Evolutionary conservation across 1,139 yeast genomes (phyloP), one percentile per base, ranked within the genome.

Genomic region (Arxiozyma slooffiae): DNA sequence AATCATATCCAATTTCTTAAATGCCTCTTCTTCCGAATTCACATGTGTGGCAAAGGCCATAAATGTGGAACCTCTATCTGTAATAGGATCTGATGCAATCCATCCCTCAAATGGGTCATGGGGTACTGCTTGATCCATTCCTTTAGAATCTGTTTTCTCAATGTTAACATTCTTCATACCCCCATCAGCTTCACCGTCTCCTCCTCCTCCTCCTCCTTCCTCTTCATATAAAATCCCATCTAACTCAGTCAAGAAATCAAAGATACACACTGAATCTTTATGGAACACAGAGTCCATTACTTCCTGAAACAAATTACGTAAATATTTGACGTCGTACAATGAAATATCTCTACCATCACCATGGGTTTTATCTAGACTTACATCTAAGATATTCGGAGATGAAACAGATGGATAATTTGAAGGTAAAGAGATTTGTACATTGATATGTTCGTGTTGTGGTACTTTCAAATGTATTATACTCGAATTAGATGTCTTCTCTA

Each of bases 1-100:
- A 40, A 92, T 69, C 21, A 69, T 60, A 1, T 74, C 75, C 6
- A 92, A 63, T 48, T 71, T 73, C 7, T 67, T 68, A 51, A 71
- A 66, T 0, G 92, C 95, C 53, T 90, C 88, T 14, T 78, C 79
- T 14, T 82, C 81, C 0, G 84, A 75, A 17, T 71, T 62, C 0
- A 81, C 94, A 42, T 66, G 68, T 44, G 80, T 72, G 0, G 90
- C 88, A 64, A 81, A 83, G 0, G 85, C 97, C 48, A 89, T 76
- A 59, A 92, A 92, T 1, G 88, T 82, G 0, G 97, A 88, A 22
- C 86, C 89, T 51, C 97, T 71, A 65, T 92, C 98, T 1, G 75
- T 69, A 1, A 90, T 75, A 0, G 95, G 85, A 0, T 85, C 94
- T 0, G 95, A 83, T 16, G 75, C 74, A 0, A 69, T 61, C 98